Percentiles rank a stretch among this genome's conserved stretches.
These are phyloP conservation scores for Pezicula carpinea DNA, from an alignment of 2,329 filamentous ascomycete species.

Conservation along the genomic window DNA sequence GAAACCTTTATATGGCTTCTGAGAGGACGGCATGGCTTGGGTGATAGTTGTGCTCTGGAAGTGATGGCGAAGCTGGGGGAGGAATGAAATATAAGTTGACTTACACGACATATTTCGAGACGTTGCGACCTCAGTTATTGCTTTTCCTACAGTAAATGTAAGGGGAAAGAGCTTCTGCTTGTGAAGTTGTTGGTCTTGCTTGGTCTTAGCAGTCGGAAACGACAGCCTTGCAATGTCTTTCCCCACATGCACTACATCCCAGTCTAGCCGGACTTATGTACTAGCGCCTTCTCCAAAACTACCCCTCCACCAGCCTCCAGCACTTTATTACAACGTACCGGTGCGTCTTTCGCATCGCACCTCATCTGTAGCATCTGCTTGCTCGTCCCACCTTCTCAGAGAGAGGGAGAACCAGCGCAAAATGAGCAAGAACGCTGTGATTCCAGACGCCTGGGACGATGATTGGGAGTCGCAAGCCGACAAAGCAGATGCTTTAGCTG, in stretches of 20 bases:
- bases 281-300: too few species aligned
- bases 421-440: slow-evolving; percentile 35
- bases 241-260: slow-evolving; percentile 1
- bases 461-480: slow-evolving; percentile 84
- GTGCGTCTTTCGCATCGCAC: neutral
- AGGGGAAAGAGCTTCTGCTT: neutral
- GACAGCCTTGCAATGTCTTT: too few species aligned
- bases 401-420: slow-evolving; percentile 1
- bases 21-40: too few species aligned
- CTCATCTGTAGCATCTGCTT: slow-evolving; percentile 1
- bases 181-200: too few species aligned
- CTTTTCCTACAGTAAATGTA: neutral
- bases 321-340: too few species aligned
- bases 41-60: slow-evolving; percentile 3
- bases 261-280: too few species aligned
- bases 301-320: neutral
- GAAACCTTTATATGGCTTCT: too few species aligned
- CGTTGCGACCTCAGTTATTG: slow-evolving; percentile 4
- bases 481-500: slow-evolving; percentile 31
- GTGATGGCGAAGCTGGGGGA: neutral
- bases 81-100: slow-evolving; percentile 3
- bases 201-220: too few species aligned
- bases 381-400: neutral
- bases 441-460: slow-evolving; percentile 81
- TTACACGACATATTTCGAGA: slow-evolving; percentile 17